These are phyloP conservation scores for Scleromitrula shiraiana DNA, from an alignment of 2,329 filamentous ascomycete genomes.

Conservation along the genomic window DNA sequence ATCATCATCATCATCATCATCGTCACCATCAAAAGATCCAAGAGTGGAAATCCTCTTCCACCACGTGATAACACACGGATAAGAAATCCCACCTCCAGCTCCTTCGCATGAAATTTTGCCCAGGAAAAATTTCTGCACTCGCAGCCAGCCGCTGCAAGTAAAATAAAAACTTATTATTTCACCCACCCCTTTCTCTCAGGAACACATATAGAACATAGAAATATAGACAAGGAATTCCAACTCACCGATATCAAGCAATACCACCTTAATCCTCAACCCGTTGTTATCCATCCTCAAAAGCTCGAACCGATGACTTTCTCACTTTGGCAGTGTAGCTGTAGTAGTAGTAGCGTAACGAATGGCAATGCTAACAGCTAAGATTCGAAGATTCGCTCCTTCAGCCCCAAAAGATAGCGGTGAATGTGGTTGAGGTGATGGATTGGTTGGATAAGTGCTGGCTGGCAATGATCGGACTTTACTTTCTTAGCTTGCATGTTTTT, in stretches of 20 bases:
- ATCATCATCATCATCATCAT: not conserved
- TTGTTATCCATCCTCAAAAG: not conserved
- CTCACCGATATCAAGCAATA: conserved; percentile 31
- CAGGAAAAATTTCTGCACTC: not conserved
- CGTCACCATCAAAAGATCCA: not conserved
- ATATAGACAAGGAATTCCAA: no score
- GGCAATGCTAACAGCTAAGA: no score
- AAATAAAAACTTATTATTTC: no score
- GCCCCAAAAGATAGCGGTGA: conserved; percentile 5
- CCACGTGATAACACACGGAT: not conserved
- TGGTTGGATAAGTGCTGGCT: not conserved
- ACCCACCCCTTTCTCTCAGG: no score
- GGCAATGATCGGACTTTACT: conserved; percentile 4
- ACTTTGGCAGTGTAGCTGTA: no score
- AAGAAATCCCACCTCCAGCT: not conserved
- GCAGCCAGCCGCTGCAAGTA: not conserved
- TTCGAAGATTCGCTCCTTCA: not conserved
- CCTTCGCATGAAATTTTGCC: not conserved
- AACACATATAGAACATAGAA: no score
- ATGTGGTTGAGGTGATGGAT: not conserved
- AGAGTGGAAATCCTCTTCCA: no score
- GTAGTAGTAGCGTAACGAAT: no score
- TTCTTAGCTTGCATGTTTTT: not conserved
- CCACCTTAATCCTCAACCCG: conserved; percentile 12
- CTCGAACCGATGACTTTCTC: no score